Evolutionary conservation across 2,329 filamentous ascomycete genomes (phyloP).

Genomic region (Fragosphaeria purpurea): DNA sequence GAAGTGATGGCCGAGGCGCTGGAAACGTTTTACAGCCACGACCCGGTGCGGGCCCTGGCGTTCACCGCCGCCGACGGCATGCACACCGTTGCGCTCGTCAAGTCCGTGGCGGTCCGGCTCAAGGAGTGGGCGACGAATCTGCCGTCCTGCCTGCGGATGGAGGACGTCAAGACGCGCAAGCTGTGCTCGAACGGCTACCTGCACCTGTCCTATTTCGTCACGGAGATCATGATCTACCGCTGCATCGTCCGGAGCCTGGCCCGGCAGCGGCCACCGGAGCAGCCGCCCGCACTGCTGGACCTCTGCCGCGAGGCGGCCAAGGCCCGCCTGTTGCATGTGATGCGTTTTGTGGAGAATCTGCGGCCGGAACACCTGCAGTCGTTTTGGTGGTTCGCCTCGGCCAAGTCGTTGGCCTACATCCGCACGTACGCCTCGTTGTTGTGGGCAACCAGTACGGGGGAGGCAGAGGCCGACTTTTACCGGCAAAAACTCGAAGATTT

Average conservation of each 20-base stretch:
- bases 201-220: slow-evolving; percentile 40
- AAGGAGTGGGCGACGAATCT: slow-evolving; percentile 16
- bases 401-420: slow-evolving; percentile 32
- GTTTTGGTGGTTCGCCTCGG: slow-evolving; percentile 35
- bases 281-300: slow-evolving; percentile 14
- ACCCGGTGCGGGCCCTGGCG: slow-evolving; percentile 16
- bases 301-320: slow-evolving; percentile 28
- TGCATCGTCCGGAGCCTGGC: slow-evolving; percentile 36
- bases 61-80: slow-evolving; percentile 6
- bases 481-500: slow-evolving; percentile 29
- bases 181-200: slow-evolving; percentile 31
- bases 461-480: slow-evolving; percentile 30
- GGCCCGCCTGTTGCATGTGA: slow-evolving; percentile 28
- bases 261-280: slow-evolving; percentile 7
- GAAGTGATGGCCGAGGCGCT: slow-evolving; percentile 41
- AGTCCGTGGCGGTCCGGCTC: slow-evolving; percentile 18
- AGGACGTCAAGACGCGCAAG: slow-evolving; percentile 15
- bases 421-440: slow-evolving; percentile 31
- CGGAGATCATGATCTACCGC: slow-evolving; percentile 41
- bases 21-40: slow-evolving; percentile 35
- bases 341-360: slow-evolving; percentile 29
- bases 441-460: slow-evolving; percentile 28
- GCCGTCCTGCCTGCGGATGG: slow-evolving; percentile 15
- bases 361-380: slow-evolving; percentile 35
- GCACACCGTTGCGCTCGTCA: slow-evolving; percentile 11